A percentile compares a stretch with the other conserved stretches of the same genome.
These are phyloP conservation scores for Nicotiana benthamiana DNA, from an alignment of 257 asterid genomes.

Conservation along the genomic window DNA sequence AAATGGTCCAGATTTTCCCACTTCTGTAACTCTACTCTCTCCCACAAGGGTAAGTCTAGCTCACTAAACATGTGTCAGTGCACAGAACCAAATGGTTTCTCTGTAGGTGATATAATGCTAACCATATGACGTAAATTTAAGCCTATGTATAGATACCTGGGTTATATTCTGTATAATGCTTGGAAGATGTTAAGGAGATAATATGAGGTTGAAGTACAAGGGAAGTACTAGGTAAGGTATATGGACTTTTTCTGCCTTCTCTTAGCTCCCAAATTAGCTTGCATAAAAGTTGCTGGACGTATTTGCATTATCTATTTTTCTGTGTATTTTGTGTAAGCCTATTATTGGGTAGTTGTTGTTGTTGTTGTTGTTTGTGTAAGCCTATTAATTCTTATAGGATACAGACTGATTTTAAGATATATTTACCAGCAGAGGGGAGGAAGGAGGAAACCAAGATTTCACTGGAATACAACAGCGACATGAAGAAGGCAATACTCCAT, in stretches of 20 bases:
- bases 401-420: not conserved
- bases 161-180: not conserved
- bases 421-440: conserved; percentile 12
- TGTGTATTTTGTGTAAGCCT: not conserved
- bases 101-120: not conserved
- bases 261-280: not conserved
- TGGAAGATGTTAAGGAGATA: not conserved
- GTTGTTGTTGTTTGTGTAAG: not conserved
- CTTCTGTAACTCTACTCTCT: not conserved
- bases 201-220: not conserved
- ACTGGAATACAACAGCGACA: conserved; percentile 49
- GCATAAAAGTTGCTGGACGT: not conserved
- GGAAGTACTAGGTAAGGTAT: not conserved
- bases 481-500: conserved; percentile 56
- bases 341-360: no score
- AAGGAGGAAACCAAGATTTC: conserved; percentile 28
- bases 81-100: not conserved
- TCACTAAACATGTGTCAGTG: not conserved
- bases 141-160: not conserved
- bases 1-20: no score
- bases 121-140: not conserved
- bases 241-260: not conserved
- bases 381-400: not conserved
- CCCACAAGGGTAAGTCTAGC: not conserved
- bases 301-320: not conserved